A percentile compares a stretch with the other conserved stretches of the same genome.
phyloP scores from a whole-genome alignment of 768 basidiomycete genomes.

The Amanita subjunquillea region DNA sequence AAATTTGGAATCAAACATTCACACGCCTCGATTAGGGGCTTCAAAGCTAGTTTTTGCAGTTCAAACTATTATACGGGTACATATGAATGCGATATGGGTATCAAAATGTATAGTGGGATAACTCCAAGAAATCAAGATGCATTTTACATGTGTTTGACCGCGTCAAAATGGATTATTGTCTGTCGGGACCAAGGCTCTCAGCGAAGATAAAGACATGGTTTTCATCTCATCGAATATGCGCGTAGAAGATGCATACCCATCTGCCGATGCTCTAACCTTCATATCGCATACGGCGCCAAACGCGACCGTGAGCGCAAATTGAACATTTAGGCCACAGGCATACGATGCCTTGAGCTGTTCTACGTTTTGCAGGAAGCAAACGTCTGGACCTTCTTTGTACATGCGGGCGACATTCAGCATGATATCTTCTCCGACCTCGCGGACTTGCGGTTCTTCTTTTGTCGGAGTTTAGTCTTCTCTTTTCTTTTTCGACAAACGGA shows the following conservation, averaged over 20 bases:
- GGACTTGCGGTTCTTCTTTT: background rate
- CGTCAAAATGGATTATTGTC: background rate
- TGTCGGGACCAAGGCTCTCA: constrained; percentile 15
- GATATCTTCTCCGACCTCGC: constrained; percentile 15
- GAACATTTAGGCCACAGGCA: constrained; percentile 26
- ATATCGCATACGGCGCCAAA: constrained; percentile 41
- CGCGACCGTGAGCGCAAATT: constrained; percentile 46
- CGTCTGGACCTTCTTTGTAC: constrained; percentile 19
- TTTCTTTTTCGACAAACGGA: background rate
- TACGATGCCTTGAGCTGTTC: constrained; percentile 48
- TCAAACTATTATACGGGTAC: background rate
- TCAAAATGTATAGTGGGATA: no score
- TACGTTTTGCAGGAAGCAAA: constrained; percentile 19
- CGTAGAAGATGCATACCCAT: constrained; percentile 21
- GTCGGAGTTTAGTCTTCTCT: no score
- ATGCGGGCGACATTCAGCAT: constrained; percentile 16
- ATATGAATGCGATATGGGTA: background rate
- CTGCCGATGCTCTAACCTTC: constrained; percentile 35
- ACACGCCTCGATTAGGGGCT: background rate
- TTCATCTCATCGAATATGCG: constrained; percentile 31
- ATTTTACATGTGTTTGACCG: no score
- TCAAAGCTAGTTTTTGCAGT: no score
- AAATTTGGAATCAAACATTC: background rate
- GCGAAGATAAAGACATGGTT: constrained; percentile 17
- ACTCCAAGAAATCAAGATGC: no score